Evolutionary conservation across 1,284 basidiomycete species (phyloP).

Genomic region (Apiotrichum brassicae): DNA sequence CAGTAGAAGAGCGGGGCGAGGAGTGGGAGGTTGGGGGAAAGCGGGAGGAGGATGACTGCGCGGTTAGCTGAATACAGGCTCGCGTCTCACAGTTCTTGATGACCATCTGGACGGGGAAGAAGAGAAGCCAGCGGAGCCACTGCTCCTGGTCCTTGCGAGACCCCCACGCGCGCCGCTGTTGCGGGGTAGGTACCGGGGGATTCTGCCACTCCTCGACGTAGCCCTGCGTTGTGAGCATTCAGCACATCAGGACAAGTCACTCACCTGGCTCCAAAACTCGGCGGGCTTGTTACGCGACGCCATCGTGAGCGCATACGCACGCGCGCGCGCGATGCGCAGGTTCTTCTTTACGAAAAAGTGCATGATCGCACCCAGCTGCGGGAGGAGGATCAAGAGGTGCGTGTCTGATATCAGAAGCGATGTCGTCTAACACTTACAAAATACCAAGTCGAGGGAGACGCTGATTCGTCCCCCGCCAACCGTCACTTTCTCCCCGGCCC

Average conservation of each 20-base stretch:
- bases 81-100: slow-evolving; percentile 53
- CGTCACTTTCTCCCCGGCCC: slow-evolving; percentile 20
- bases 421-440: slow-evolving; percentile 27
- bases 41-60: slow-evolving; percentile 61
- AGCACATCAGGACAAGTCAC: background rate
- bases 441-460: slow-evolving; percentile 31
- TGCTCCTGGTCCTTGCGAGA: slow-evolving; percentile 25
- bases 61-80: no score
- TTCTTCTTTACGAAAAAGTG: slow-evolving; percentile 72
- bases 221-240: slow-evolving; percentile 42
- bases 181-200: slow-evolving; percentile 53
- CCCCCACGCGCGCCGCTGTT: slow-evolving; percentile 19
- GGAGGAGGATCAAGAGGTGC: slow-evolving; percentile 61
- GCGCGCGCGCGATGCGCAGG: slow-evolving; percentile 64
- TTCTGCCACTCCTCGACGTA: slow-evolving; percentile 80
- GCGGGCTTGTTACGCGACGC: slow-evolving; percentile 66
- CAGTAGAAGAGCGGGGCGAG: slow-evolving; percentile 61
- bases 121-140: slow-evolving; percentile 47
- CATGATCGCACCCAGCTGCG: slow-evolving; percentile 66
- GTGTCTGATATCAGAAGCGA: slow-evolving; percentile 56
- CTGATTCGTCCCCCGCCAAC: slow-evolving; percentile 26
- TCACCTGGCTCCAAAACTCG: slow-evolving; percentile 63
- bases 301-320: slow-evolving; percentile 68
- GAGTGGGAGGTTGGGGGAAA: slow-evolving; percentile 61
- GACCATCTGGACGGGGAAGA: slow-evolving; percentile 53